Evolutionary conservation across 1,139 yeast species (phyloP).

Genomic region (Debaryomyces sp.): DNA sequence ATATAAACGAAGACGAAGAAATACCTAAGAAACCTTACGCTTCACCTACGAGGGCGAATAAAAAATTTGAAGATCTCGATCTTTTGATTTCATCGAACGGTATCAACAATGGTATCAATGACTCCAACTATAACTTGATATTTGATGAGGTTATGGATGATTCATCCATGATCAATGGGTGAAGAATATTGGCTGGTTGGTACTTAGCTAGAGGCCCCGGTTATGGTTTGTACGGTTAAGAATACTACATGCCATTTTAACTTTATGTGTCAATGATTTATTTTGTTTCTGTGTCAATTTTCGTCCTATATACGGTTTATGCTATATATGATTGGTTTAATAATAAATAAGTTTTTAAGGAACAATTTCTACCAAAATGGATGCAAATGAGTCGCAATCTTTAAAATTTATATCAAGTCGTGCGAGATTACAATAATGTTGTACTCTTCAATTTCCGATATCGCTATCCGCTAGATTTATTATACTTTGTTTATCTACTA

Average conservation of each 20-base stretch:
- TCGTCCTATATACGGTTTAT: background rate
- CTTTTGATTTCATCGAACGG: slow-evolving; percentile 1
- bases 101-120: background rate
- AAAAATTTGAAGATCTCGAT: slow-evolving; percentile 11
- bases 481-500: background rate
- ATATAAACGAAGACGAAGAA: slow-evolving; percentile 4
- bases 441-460: slow-evolving; percentile 3
- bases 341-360: background rate
- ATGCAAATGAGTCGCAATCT: background rate
- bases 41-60: background rate
- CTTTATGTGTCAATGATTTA: slow-evolving; percentile 6
- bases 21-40: background rate
- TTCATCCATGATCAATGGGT: slow-evolving; percentile 19
- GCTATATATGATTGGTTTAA: slow-evolving; percentile 6
- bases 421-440: background rate
- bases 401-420: slow-evolving; percentile 1
- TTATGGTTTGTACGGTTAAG: background rate
- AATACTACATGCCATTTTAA: background rate
- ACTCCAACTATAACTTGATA: slow-evolving; percentile 26
- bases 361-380: background rate
- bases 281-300: slow-evolving; percentile 1
- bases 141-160: slow-evolving; percentile 36
- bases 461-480: background rate
- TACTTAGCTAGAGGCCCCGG: background rate
- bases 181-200: slow-evolving; percentile 1